These are phyloP conservation scores for Paralagenidium karlingii DNA, from an alignment of 352 stramenopile genomes.

Conservation along the genomic window DNA sequence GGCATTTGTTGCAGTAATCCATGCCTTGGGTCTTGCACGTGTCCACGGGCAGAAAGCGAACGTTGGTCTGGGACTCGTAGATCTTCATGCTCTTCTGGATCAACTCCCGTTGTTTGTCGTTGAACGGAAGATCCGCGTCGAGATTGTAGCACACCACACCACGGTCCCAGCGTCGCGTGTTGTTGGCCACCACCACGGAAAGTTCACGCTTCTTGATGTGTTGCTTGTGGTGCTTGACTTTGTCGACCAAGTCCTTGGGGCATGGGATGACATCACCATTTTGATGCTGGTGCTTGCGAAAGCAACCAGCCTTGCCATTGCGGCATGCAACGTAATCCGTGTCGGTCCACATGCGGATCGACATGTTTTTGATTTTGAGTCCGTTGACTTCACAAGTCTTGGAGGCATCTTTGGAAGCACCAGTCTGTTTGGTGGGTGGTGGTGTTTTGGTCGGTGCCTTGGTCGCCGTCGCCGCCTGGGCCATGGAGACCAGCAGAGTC, in stretches of 20 bases:
- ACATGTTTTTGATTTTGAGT: slow-evolving; percentile 43
- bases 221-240: slow-evolving; percentile 15
- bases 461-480: not conserved
- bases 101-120: slow-evolving; percentile 26
- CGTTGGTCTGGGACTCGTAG: slow-evolving; percentile 50
- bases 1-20: slow-evolving; percentile 47
- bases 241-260: slow-evolving; percentile 12
- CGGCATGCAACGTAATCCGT: slow-evolving; percentile 67
- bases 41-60: slow-evolving; percentile 45
- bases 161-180: slow-evolving; percentile 40
- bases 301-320: slow-evolving; percentile 38
- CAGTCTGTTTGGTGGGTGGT: not conserved
- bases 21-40: slow-evolving; percentile 35
- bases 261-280: slow-evolving; percentile 49
- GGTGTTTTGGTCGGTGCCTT: not conserved
- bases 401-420: slow-evolving; percentile 1
- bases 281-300: slow-evolving; percentile 43
- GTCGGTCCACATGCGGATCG: slow-evolving; percentile 36
- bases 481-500: not conserved
- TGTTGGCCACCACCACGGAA: slow-evolving; percentile 49
- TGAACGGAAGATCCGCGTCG: slow-evolving; percentile 55
- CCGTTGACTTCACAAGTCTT: slow-evolving; percentile 11
- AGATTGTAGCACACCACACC: slow-evolving; percentile 67
- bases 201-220: slow-evolving; percentile 24
- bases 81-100: slow-evolving; percentile 58